phyloP scores from a whole-genome alignment of 495 filamentous ascomycete species.

The Cercophora sp. region DNA sequence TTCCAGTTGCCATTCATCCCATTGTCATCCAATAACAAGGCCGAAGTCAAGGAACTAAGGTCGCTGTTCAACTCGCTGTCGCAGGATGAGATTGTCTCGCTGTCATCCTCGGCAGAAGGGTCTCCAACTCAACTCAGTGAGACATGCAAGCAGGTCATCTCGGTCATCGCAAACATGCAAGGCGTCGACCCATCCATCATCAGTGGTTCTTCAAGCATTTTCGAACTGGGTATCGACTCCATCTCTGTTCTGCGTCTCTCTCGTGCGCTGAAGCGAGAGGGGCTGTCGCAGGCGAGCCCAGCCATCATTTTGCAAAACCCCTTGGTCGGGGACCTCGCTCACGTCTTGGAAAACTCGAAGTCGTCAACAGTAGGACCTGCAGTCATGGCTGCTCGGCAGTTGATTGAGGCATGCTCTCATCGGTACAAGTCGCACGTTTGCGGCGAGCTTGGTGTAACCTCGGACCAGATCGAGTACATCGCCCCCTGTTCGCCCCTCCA shows the following conservation, averaged over 20 bases:
- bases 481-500: conserved; percentile 76
- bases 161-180: conserved; percentile 49
- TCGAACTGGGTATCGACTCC: conserved; percentile 78
- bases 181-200: conserved; percentile 41
- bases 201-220: conserved; percentile 58
- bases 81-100: conserved; percentile 49
- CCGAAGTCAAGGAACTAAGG: conserved; percentile 59
- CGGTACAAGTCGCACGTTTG: conserved; percentile 30
- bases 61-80: conserved; percentile 55
- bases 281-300: conserved; percentile 54
- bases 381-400: conserved; percentile 17
- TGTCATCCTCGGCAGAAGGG: not conserved
- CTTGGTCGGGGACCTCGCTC: conserved; percentile 21
- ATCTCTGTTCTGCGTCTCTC: conserved; percentile 69
- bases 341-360: conserved; percentile 7
- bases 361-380: not conserved
- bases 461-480: conserved; percentile 59
- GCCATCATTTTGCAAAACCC: conserved; percentile 65
- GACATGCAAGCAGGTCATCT: conserved; percentile 44
- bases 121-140: conserved; percentile 23
- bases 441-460: conserved; percentile 39
- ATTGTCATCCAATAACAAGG: conserved; percentile 71
- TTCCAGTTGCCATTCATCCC: conserved; percentile 60
- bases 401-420: conserved; percentile 29
- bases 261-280: conserved; percentile 45